A percentile compares a stretch with the other conserved stretches of the same genome.
Evolutionary conservation across 129 eudicot species (phyloP).

Genomic region (Saussurea involucrata): DNA sequence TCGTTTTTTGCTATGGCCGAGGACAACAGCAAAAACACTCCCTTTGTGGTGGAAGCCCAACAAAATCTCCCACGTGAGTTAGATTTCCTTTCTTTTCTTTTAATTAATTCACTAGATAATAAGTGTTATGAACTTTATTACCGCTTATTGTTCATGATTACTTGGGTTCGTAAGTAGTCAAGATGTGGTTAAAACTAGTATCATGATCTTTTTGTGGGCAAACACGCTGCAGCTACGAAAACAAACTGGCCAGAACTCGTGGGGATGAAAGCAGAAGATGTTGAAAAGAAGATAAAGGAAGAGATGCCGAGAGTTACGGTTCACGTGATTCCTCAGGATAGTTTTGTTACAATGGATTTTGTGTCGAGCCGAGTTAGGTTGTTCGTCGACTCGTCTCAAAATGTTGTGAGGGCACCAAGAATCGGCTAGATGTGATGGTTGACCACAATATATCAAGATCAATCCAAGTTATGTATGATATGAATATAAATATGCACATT

Average conservation of each 20-base stretch:
- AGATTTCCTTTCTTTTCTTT: neutral
- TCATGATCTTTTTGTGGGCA: neutral
- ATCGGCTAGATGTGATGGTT: constrained; percentile 21
- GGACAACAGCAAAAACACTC: constrained; percentile 20
- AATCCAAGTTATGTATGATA: neutral
- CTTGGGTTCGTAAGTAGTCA: neutral
- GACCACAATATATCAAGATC: neutral
- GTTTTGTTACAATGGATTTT: constrained; percentile 59
- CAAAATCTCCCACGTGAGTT: constrained; percentile 24
- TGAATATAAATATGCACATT: neutral
- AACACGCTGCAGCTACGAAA: constrained; percentile 16
- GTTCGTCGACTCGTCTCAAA: constrained; percentile 49
- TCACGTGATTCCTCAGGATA: constrained; percentile 38
- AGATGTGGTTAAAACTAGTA: neutral
- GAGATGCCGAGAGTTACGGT: constrained; percentile 34
- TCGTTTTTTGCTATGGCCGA: constrained; percentile 12
- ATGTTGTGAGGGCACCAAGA: constrained; percentile 29
- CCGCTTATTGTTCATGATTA: neutral
- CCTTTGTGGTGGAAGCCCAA: neutral
- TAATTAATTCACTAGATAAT: neutral
- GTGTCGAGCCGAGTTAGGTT: constrained; percentile 46
- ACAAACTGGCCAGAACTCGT: constrained; percentile 65
- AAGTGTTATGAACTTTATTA: neutral
- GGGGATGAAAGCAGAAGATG: constrained; percentile 59
- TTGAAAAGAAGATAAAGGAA: constrained; percentile 51